Conservation (phyloP, 352 stramenopile species). For the Elongisporangium prolatum region DNA sequence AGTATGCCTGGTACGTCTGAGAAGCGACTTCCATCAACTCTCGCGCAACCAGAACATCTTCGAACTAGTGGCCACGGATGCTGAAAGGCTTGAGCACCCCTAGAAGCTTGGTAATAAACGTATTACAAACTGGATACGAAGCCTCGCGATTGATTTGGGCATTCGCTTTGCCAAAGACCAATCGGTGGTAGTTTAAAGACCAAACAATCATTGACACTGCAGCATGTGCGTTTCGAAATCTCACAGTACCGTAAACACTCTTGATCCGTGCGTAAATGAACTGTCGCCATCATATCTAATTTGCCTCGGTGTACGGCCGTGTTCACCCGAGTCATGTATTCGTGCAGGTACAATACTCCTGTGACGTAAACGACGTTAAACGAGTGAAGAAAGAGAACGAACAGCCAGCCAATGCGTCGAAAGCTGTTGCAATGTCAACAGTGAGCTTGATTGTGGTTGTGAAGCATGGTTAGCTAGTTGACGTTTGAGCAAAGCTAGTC, state of each 20-base stretch:
- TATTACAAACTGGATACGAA: neutral
- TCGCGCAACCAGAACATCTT: slow-evolving; percentile 14
- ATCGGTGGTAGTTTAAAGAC: slow-evolving; percentile 17
- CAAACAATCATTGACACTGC: slow-evolving; percentile 19
- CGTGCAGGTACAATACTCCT: slow-evolving; percentile 17
- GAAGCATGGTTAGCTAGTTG: too few species aligned
- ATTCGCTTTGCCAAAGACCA: slow-evolving; percentile 15
- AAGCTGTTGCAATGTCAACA: slow-evolving; percentile 11
- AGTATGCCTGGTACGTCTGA: slow-evolving; percentile 21
- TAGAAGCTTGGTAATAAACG: neutral
- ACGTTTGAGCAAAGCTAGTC: too few species aligned
- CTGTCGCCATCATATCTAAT: slow-evolving; percentile 24
- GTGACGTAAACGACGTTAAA: slow-evolving; percentile 18
- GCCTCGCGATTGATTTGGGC: neutral
- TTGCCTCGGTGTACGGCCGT: slow-evolving; percentile 23
- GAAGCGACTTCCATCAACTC: slow-evolving; percentile 22
- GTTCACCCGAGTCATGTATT: slow-evolving; percentile 14
- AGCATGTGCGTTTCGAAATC: slow-evolving; percentile 18
- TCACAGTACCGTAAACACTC: slow-evolving; percentile 17
- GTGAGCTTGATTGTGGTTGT: slow-evolving; percentile 8
- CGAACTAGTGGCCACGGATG: slow-evolving; percentile 18
- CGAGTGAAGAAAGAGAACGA: slow-evolving; percentile 25
- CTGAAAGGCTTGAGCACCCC: slow-evolving; percentile 12
- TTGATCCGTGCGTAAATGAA: slow-evolving; percentile 17
- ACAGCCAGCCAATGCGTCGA: slow-evolving; percentile 15